phyloP scores from a whole-genome alignment of 768 basidiomycete species.

The Termitomyces sp. region DNA sequence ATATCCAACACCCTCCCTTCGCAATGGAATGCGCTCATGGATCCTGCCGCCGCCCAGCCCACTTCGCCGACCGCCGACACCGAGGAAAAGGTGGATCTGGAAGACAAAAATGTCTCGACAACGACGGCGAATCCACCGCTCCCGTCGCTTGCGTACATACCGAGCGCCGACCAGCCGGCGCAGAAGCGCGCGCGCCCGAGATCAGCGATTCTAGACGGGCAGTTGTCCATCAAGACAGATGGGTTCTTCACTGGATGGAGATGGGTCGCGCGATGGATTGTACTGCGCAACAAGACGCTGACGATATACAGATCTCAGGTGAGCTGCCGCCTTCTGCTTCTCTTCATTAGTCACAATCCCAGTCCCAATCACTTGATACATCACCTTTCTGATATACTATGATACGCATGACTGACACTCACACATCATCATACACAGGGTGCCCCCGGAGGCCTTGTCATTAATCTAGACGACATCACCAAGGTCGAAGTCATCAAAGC shows the following conservation, averaged over 20 bases:
- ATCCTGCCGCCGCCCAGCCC: not conserved
- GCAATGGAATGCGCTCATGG: slow-evolving; percentile 13
- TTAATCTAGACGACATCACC: slow-evolving; percentile 22
- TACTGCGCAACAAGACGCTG: slow-evolving; percentile 61
- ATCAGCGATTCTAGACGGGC: slow-evolving; percentile 47
- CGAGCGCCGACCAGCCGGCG: not conserved
- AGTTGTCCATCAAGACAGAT: slow-evolving; percentile 71
- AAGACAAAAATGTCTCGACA: not conserved
- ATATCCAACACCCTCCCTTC: slow-evolving; percentile 20
- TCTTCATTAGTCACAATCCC: not conserved
- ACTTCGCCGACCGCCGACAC: not conserved
- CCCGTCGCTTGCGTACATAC: slow-evolving; percentile 14
- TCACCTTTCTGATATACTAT: not conserved
- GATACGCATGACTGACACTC: not conserved
- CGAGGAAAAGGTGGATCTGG: slow-evolving; percentile 5
- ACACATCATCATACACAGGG: slow-evolving; percentile 6
- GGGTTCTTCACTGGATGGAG: slow-evolving; percentile 67
- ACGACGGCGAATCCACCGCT: not conserved
- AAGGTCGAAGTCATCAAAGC: slow-evolving; percentile 16
- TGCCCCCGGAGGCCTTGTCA: slow-evolving; percentile 6
- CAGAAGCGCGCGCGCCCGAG: slow-evolving; percentile 8
- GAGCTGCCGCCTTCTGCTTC: slow-evolving; percentile 22
- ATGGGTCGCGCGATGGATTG: slow-evolving; percentile 75
- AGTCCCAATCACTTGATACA: not conserved
- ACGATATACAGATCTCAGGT: slow-evolving; percentile 79